Percentiles rank a stretch among this genome's conserved stretches.
phyloP scores from a whole-genome alignment of 1,284 basidiomycete genomes.

The Clitocybe nebularis region DNA sequence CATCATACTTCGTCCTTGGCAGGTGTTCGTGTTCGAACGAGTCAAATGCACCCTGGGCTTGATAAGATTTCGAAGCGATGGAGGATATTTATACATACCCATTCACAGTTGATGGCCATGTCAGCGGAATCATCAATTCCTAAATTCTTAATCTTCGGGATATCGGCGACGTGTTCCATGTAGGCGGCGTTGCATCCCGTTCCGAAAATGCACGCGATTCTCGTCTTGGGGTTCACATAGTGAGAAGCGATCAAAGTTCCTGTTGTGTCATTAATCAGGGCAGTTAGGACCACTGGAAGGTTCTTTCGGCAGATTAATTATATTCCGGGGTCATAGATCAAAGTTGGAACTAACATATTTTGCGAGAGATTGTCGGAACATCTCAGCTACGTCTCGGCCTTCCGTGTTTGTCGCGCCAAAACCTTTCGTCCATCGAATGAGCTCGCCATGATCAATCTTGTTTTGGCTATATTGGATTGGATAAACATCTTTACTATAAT shows the following conservation, averaged over 20 bases:
- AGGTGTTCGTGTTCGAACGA: slow-evolving; percentile 94
- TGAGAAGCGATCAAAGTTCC: slow-evolving; percentile 96
- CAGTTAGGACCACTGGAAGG: slow-evolving; percentile 75
- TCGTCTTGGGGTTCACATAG: slow-evolving; percentile 89
- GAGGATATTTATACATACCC: slow-evolving; percentile 43
- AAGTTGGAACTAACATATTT: slow-evolving; percentile 52
- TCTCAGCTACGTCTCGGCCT: slow-evolving; percentile 86
- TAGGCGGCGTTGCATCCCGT: slow-evolving; percentile 99
- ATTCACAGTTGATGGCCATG: slow-evolving; percentile 98
- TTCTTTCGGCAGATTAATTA: slow-evolving; percentile 34
- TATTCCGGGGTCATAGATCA: not conserved
- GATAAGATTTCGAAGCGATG: not conserved
- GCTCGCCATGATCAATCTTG: slow-evolving; percentile 89
- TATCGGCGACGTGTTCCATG: slow-evolving; percentile 81
- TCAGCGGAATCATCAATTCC: slow-evolving; percentile 66
- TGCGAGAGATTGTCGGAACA: slow-evolving; percentile 84
- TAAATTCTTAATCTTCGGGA: slow-evolving; percentile 76
- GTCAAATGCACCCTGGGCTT: slow-evolving; percentile 87
- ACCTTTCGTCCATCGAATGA: slow-evolving; percentile 99
- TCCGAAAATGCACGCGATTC: slow-evolving; percentile 95
- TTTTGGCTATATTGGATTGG: slow-evolving; percentile 60
- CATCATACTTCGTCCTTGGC: slow-evolving; percentile 92
- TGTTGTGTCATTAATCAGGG: slow-evolving; percentile 96
- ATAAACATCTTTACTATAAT: no score
- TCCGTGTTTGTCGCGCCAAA: slow-evolving; percentile 93